Evolutionary conservation across 345 rosid genomes (phyloP), one percentile per base, ranked within the genome.

Genomic region (Camelina hispida): DNA sequence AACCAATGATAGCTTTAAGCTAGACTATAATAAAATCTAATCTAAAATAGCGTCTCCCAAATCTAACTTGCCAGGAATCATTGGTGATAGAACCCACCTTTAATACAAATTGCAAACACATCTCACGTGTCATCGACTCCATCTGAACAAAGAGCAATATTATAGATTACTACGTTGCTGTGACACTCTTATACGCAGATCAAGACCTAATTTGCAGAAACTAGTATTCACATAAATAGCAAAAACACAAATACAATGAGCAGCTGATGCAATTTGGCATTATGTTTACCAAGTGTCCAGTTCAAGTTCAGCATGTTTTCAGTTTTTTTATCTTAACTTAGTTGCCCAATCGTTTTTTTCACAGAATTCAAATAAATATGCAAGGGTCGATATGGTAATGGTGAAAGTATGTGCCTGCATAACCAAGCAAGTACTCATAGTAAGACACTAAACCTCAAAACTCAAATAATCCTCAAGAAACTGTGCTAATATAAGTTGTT

Each of bases 101-200:
- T 34, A 58, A 58, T 9, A 58, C 14, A n/a, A 58, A 16, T 2
- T 34, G 22, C 44, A 58, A 34, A 58, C 44, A 58, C 63, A 17
- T 16, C 44, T 58, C 62, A 30, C 18, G 62, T 57, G 18, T 22
- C 62, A 57, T 57, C 40, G 22, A 57, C 42, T 57, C 42, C 62
- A 30, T 30, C 18, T 53, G 58, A 34, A 23, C 58, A 53, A 52
- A 57, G 25, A 34, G 9, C 44, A 58, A 6, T 58, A n/a, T 34
- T 10, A 4, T 22, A 58, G 62, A 16, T 58, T 16, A 58, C 7
- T 34, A 34, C 1, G 14, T n/a, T 34, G 23, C 34, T 55, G 37
- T 55, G 37, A 25, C 60, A 28, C 37, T 14, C 18, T 28, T 28
- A 28, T 55, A 20, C 22, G 16, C 5, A 14, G 4, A 58, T 35